A percentile compares a stretch with the other conserved stretches of the same genome.
Conservation (phyloP, 1,284 basidiomycete species). For the Austroboletus niveus region DNA sequence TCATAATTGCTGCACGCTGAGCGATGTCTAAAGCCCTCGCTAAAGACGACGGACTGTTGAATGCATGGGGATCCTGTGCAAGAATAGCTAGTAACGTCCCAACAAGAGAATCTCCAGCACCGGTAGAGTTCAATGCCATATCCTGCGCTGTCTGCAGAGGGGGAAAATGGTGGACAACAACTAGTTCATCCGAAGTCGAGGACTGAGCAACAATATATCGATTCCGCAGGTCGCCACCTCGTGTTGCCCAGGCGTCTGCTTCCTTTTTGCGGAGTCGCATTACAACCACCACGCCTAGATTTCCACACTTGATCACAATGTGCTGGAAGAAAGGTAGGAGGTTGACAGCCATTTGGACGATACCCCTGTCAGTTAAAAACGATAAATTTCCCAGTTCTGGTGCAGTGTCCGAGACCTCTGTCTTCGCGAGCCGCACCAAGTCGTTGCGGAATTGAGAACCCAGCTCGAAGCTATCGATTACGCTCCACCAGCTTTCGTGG, state of each 20-base stretch:
- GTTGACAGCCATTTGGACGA: conserved; percentile 76
- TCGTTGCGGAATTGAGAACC: conserved; percentile 63
- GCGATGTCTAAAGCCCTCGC: conserved; percentile 46
- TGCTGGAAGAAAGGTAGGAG: conserved; percentile 80
- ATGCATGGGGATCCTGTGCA: conserved; percentile 41
- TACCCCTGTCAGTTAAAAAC: conserved; percentile 66
- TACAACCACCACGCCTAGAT: conserved; percentile 60
- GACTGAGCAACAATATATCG: conserved; percentile 56
- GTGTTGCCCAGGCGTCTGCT: conserved; percentile 44
- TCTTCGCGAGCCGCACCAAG: conserved; percentile 57
- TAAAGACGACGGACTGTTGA: conserved; percentile 46
- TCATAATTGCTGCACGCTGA: conserved; percentile 64
- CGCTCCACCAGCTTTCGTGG: conserved; percentile 61
- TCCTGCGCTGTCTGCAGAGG: conserved; percentile 45
- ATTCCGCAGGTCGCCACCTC: conserved; percentile 44
- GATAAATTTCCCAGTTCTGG: conserved; percentile 47
- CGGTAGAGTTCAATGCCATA: conserved; percentile 76
- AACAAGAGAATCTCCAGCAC: conserved; percentile 88
- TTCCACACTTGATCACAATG: conserved; percentile 82
- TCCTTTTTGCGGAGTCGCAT: conserved; percentile 52
- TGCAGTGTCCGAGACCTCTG: conserved; percentile 39
- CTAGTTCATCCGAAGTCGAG: conserved; percentile 39
- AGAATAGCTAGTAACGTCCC: conserved; percentile 69
- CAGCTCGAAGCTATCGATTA: conserved; percentile 61
- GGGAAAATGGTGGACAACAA: conserved; percentile 73